Evolutionary conservation across 23 red algal genomes (phyloP), one percentile per base, ranked within the genome.

Genomic region (Gracilariopsis chorda): DNA sequence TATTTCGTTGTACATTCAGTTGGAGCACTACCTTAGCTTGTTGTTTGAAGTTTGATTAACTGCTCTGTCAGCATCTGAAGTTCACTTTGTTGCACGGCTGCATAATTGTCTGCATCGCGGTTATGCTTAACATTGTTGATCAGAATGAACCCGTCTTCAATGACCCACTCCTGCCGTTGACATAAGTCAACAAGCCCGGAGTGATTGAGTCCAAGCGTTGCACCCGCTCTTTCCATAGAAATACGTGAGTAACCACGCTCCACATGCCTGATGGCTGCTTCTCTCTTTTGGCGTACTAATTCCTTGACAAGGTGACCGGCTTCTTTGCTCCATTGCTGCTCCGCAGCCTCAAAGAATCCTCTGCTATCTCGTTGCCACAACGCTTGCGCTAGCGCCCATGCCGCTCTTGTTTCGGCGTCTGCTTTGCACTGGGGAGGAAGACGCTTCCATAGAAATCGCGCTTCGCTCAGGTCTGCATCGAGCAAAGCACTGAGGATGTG

Each of bases 401-500:
- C 62, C 19, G 83, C 65, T 53, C 32, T 41, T 7, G 65, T 62
- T 53, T 49, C 48, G 29, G 65, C 23, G n/a, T 60, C 27, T 43
- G 48, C 49, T 88, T 88, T 48, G 45, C 43, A 47, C n/a, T 28
- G 24, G 23, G 80, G 65, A 20, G 65, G 48, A 7, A 88, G 69
- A 7, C 83, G 62, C 16, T 64, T 60, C 83, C 83, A 88, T 3
- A 88, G 52, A 74, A 88, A 88, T 19, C 83, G 62, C 10, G 83
- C 83, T 88, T 88, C 83, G 65, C 33, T 36, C 55, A 88, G 39
- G 48, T 88, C 83, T 21, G 49, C 48, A 5, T 28, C n/a, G 14
- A 88, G 36, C 16, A 88, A 56, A 42, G 75, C 48, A 59, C 46
- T 23, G 23, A 88, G 69, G 23, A 88, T 43, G 43, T 88, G 83